Conservation (phyloP, 371 early-diverging fungal genomes). For the Conidiobolus incongruus region DNA sequence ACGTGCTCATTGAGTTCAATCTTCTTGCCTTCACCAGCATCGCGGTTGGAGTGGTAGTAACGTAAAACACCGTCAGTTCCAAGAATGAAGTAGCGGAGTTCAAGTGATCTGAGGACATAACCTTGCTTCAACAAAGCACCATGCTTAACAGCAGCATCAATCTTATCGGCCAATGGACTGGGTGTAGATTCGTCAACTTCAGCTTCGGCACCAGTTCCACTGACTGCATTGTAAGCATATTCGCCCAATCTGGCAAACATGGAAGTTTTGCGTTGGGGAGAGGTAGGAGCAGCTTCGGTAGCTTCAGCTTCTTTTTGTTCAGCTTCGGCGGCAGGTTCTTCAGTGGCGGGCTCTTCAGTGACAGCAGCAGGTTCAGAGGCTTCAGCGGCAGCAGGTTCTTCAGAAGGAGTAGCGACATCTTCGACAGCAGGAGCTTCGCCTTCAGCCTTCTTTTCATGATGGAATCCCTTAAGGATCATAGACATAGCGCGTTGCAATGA, state of each 20-base stretch:
- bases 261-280: neutral
- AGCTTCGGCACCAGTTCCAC: neutral
- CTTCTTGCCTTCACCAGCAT: slow-evolving; percentile 2
- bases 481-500: neutral
- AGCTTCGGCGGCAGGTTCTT: neutral
- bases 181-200: neutral
- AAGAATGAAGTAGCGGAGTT: slow-evolving; percentile 2
- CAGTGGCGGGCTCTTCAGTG: neutral
- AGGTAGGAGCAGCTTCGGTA: neutral
- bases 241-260: neutral
- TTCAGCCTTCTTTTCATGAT: neutral
- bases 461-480: neutral
- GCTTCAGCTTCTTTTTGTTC: slow-evolving; percentile 2
- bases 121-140: slow-evolving; percentile 3
- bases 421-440: neutral
- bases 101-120: neutral
- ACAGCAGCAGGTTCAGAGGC: neutral
- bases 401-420: too few relatives aligned
- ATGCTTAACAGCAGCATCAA: neutral
- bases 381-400: neutral
- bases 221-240: slow-evolving; percentile 3
- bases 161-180: neutral
- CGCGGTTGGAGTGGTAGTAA: slow-evolving; percentile 2
- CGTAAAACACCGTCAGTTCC: neutral
- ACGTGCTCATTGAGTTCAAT: neutral